A percentile compares a stretch with the other conserved stretches of the same genome.
phyloP scores from a whole-genome alignment of 2,329 filamentous ascomycete genomes.

The Metarhizium guizhouense region DNA sequence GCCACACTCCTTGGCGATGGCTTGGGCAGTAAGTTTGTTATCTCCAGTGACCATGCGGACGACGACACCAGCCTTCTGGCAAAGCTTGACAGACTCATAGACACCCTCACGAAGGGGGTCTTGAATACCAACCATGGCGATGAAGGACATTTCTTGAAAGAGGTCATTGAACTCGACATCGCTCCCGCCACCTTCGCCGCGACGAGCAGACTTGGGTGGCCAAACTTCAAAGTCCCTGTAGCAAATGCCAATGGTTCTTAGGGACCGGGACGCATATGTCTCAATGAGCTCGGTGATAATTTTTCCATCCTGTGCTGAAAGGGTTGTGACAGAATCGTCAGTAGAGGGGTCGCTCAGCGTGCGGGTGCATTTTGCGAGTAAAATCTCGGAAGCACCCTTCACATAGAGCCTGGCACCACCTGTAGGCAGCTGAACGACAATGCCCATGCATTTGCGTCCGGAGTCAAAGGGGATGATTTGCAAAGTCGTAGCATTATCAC shows the following conservation, averaged over 20 bases:
- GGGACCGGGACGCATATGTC: slow-evolving; percentile 67
- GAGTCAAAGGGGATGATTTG: slow-evolving; percentile 72
- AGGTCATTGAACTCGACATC: slow-evolving; percentile 59
- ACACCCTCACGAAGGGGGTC: slow-evolving; percentile 71
- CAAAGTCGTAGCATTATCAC: slow-evolving; percentile 47
- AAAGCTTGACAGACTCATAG: slow-evolving; percentile 61
- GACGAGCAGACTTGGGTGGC: slow-evolving; percentile 60
- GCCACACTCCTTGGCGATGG: slow-evolving; percentile 71
- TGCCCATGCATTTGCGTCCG: slow-evolving; percentile 62
- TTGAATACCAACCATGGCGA: slow-evolving; percentile 71
- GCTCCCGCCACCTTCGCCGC: slow-evolving; percentile 44
- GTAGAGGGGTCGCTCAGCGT: slow-evolving; percentile 40
- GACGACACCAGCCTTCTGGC: slow-evolving; percentile 67
- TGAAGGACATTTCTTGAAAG: slow-evolving; percentile 57
- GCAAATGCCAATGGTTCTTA: slow-evolving; percentile 76
- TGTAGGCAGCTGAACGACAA: slow-evolving; percentile 42
- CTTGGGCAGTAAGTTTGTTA: slow-evolving; percentile 69
- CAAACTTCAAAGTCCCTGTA: slow-evolving; percentile 79
- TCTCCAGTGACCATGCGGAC: slow-evolving; percentile 84
- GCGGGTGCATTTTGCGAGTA: slow-evolving; percentile 47
- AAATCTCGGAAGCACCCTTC: slow-evolving; percentile 57
- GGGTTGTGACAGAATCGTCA: slow-evolving; percentile 30
- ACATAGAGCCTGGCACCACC: slow-evolving; percentile 48
- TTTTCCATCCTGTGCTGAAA: slow-evolving; percentile 45
- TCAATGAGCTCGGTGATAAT: slow-evolving; percentile 60